Base-by-base conservation (phyloP, 805 yeast genomes). In the Barnettozyma botsteinii region DNA sequence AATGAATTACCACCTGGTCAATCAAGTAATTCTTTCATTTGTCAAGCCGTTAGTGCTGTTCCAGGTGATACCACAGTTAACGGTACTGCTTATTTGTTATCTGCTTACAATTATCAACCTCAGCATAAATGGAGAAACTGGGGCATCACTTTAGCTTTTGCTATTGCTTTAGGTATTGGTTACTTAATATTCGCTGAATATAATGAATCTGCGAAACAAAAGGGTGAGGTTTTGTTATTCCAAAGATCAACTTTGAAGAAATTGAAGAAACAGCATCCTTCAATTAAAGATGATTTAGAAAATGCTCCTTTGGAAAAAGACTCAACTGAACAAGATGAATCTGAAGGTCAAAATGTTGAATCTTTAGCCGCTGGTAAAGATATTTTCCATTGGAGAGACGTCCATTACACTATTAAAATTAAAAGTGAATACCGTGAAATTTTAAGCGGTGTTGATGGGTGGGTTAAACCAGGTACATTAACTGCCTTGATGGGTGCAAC, bases 391-490 rank as follows among this genome's bases (percentile, higher is more conserved):
- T 84, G 94, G 94, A 75, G 76, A 60, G 73, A 84, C 55, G 77
- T 84, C 32, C 74, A 81, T 53, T 84, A 82, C 56, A 82, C 79
- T 47, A 78, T 84, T 42, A 70, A 75, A 53, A 77, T 79, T 49
- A 77, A 80, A 53, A 60, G 61, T 29, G 85, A 75, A 46, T 68
- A 75, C 22, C 69, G 87, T 54, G 69, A 79, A 45, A 73, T 83
- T 46, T 62, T 83, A 55, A 67, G 69, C 45, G 71, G 74, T 45
- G 85, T 84, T 41, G 85, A 81, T 56, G 93, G 91, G 36, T 83
- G 85, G 84, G 88, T 83, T 31, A 80, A 81, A 55, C 89, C 89
- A 9, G 89, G 89, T 48, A 81, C 87, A 34, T 64, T 84, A 55
- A 84, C 91, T 38, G 93, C 93, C 5, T 61, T 79, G 37, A 77